These are phyloP conservation scores for Piper betle DNA, from an alignment of 164 flowering plant species.

Conservation along the genomic window DNA sequence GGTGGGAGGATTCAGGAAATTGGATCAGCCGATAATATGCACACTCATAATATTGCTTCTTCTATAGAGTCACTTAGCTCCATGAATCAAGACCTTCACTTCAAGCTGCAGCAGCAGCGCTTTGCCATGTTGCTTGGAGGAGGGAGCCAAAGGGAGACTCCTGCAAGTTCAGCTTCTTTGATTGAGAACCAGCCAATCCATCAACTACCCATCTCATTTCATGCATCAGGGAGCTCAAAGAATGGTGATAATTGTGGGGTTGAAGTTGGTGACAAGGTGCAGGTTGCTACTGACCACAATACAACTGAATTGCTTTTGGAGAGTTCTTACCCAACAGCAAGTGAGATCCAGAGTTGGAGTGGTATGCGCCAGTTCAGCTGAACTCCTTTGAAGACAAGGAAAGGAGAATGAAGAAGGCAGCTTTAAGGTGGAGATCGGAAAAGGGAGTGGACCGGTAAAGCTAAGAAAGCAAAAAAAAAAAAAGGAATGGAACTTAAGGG, in stretches of 20 bases:
- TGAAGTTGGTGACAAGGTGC: too few species aligned
- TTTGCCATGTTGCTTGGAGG: slow-evolving; percentile 38
- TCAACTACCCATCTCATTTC: slow-evolving; percentile 36
- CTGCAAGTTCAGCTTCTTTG: slow-evolving; percentile 3
- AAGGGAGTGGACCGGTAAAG: too few species aligned
- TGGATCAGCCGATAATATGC: slow-evolving; percentile 18
- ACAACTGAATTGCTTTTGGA: too few species aligned
- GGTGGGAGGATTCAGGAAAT: slow-evolving; percentile 18
- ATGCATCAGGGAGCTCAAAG: slow-evolving; percentile 35
- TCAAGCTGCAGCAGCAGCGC: slow-evolving; percentile 79
- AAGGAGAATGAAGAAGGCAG: too few species aligned
- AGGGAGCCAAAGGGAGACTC: slow-evolving; percentile 12
- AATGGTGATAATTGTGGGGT: background rate
- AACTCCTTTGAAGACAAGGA: too few species aligned
- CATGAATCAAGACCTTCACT: slow-evolving; percentile 72
- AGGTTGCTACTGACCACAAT: too few species aligned
- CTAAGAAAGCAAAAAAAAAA: too few species aligned
- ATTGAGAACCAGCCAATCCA: slow-evolving; percentile 15
- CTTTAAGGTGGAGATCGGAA: too few species aligned
- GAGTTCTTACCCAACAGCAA: too few species aligned
- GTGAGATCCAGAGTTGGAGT: too few species aligned
- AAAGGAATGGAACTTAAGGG: too few species aligned
- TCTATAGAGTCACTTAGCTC: slow-evolving; percentile 76
- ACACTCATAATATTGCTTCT: slow-evolving; percentile 27
- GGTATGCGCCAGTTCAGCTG: too few species aligned